Conservation (phyloP, 2,329 filamentous ascomycete genomes). For the Lizonia empirigonia region DNA sequence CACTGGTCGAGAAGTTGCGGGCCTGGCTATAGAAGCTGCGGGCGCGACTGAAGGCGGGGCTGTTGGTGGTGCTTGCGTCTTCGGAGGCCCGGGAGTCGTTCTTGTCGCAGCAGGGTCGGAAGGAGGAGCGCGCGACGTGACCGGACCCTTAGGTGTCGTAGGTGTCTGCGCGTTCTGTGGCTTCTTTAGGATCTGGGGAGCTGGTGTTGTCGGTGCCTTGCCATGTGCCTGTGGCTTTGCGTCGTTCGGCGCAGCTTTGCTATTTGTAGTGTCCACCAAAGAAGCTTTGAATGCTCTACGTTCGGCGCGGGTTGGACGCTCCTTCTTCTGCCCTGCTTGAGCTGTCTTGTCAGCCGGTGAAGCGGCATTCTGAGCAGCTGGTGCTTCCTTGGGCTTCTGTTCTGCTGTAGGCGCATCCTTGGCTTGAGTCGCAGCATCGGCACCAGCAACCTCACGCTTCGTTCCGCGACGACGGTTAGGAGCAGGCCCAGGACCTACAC, state of each 20-base stretch:
- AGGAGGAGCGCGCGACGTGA: slow-evolving; percentile 35
- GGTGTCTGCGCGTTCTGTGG: slow-evolving; percentile 34
- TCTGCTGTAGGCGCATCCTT: slow-evolving; percentile 36
- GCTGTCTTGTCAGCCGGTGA: slow-evolving; percentile 33
- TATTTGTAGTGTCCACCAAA: slow-evolving; percentile 41
- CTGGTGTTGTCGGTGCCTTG: slow-evolving; percentile 33
- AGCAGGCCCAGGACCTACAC: slow-evolving; percentile 53
- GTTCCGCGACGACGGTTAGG: slow-evolving; percentile 51
- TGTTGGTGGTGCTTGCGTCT: slow-evolving; percentile 22
- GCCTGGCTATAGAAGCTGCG: slow-evolving; percentile 18
- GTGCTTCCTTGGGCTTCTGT: slow-evolving; percentile 38
- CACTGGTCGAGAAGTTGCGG: slow-evolving; percentile 22
- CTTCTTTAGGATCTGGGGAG: slow-evolving; percentile 50
- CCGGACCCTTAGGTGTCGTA: slow-evolving; percentile 39
- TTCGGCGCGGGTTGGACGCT: slow-evolving; percentile 47
- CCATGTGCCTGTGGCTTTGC: slow-evolving; percentile 31
- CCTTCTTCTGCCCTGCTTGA: slow-evolving; percentile 44
- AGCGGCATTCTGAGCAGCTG: slow-evolving; percentile 21
- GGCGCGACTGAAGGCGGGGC: slow-evolving; percentile 23
- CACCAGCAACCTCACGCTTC: slow-evolving; percentile 43
- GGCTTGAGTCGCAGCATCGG: slow-evolving; percentile 28
- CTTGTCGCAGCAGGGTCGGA: slow-evolving; percentile 39
- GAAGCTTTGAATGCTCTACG: slow-evolving; percentile 48
- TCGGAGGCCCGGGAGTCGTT: slow-evolving; percentile 20
- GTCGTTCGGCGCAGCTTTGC: slow-evolving; percentile 29